Evolutionary conservation across 345 rosid species (phyloP), one percentile per base, ranked within the genome.

Genomic region (Syzygium aromaticum): DNA sequence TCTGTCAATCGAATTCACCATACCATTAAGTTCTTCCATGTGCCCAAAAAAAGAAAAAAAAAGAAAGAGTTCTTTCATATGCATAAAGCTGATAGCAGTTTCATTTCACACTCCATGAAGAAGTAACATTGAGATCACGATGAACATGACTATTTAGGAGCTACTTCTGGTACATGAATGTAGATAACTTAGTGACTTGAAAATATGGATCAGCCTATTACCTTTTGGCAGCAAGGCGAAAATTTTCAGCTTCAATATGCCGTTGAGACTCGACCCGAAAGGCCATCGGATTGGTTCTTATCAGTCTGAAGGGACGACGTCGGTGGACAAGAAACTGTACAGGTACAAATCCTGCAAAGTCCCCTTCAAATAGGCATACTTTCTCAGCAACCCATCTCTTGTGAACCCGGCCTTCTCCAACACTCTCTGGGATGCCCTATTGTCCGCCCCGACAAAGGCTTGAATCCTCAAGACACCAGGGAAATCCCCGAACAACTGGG

Each of bases 391-490:
- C 56, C 94, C 94, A 28, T 95, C 93, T 84, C 86, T 89, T 2
- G 86, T 88, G 33, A 93, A 93, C 85, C 94, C 92, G 86, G 84
- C 63, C 88, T 92, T 93, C 87, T 94, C 93, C 40, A 92, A 21
- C 84, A 94, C 94, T 89, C 90, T 92, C 61, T 90, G 92, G 17
- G 95, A 93, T 5, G 88, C 91, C 87, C 52, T 86, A 86, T 94
- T 93, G 4, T 92, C 87, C 12, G 88, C 88, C 52, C 87, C 90
- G 16, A 91, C 92, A 30, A 84, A 85, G 84, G 95, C 95, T 59
- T 94, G 91, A 85, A 94, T 86, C 90, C 96, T 92, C 17, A 89
- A 87, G 86, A 93, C 85, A 13, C 87, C 85, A 54, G 90, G 91
- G 43, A 89, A 85, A 77, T 91, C 92, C 88, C 53, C 86, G 51